These are phyloP conservation scores for Aureobasidium mangrovei DNA, from an alignment of 2,329 filamentous ascomycete species.

Conservation along the genomic window DNA sequence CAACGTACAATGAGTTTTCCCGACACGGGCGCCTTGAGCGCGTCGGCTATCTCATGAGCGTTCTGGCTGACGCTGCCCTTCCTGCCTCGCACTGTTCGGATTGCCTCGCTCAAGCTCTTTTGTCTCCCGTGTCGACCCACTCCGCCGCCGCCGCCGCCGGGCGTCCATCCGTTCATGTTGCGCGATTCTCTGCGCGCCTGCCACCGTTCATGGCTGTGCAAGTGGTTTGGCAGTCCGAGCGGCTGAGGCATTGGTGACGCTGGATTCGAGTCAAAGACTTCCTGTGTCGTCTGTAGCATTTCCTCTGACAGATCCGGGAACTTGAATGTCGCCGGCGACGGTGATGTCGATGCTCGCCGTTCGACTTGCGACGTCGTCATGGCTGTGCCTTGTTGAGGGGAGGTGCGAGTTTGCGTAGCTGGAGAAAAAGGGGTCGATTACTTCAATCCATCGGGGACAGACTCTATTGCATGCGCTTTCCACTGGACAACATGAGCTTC, in stretches of 20 bases:
- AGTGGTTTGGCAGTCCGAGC: conserved; percentile 25
- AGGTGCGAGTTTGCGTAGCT: not conserved
- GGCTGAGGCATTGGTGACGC: conserved; percentile 26
- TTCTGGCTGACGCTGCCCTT: conserved; percentile 85
- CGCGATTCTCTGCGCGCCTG: conserved; percentile 42
- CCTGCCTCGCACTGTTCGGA: conserved; percentile 69
- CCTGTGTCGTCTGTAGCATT: conserved; percentile 30
- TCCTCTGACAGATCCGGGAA: conserved; percentile 39
- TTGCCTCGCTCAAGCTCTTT: conserved; percentile 84
- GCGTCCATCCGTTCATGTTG: conserved; percentile 12
- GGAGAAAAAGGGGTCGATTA: not conserved
- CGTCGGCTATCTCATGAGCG: conserved; percentile 85
- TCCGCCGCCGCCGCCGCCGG: conserved; percentile 29
- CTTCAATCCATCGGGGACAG: conserved; percentile 4
- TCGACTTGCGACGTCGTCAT: conserved; percentile 14
- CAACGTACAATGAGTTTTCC: conserved; percentile 69
- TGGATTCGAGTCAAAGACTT: conserved; percentile 20
- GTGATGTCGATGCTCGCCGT: conserved; percentile 16
- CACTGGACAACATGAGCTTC: not conserved
- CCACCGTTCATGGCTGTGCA: conserved; percentile 48
- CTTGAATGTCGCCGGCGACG: conserved; percentile 29
- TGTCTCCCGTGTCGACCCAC: conserved; percentile 55
- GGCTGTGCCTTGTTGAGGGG: not conserved
- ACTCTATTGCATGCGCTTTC: not conserved
- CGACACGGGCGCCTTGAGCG: conserved; percentile 81